Percentiles rank a stretch among this genome's conserved stretches.
phyloP scores from a whole-genome alignment of 352 stramenopile genomes.

The Phytopythium montanum region DNA sequence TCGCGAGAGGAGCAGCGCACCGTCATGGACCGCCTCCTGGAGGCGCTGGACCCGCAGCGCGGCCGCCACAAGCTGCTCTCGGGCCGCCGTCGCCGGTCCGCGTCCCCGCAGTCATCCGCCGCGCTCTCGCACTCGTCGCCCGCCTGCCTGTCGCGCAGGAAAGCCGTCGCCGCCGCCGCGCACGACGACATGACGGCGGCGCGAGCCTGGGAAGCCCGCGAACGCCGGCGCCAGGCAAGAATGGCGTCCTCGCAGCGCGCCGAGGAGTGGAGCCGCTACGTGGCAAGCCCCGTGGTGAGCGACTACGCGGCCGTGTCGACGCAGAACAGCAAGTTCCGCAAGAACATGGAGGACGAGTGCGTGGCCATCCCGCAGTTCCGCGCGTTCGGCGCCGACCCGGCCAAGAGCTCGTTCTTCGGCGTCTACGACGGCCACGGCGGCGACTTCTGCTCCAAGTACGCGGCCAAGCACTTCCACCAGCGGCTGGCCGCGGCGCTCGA shows the following conservation, averaged over 20 bases:
- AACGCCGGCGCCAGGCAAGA: constrained; percentile 6
- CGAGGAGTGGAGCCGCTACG: constrained; percentile 14
- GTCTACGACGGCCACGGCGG: constrained; percentile 83
- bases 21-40: constrained; percentile 5
- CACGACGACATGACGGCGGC: constrained; percentile 10
- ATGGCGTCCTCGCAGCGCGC: background rate
- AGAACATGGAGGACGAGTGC: constrained; percentile 85
- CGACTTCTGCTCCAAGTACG: constrained; percentile 79
- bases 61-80: constrained; percentile 8
- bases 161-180: constrained; percentile 7
- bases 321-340: constrained; percentile 76
- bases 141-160: background rate
- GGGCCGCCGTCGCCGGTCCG: constrained; percentile 4
- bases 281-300: constrained; percentile 44
- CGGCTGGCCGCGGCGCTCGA: constrained; percentile 44
- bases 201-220: constrained; percentile 8
- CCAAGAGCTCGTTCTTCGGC: constrained; percentile 75
- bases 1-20: constrained; percentile 29
- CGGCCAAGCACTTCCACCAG: constrained; percentile 62
- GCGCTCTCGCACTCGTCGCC: background rate
- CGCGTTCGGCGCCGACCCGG: constrained; percentile 51
- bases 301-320: constrained; percentile 74
- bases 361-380: constrained; percentile 67
- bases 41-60: constrained; percentile 7
- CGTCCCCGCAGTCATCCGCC: constrained; percentile 2